Evolutionary conservation across 2,329 filamentous ascomycete genomes (phyloP), one percentile per base, ranked within the genome.

Genomic region (Leptographium procerum): DNA sequence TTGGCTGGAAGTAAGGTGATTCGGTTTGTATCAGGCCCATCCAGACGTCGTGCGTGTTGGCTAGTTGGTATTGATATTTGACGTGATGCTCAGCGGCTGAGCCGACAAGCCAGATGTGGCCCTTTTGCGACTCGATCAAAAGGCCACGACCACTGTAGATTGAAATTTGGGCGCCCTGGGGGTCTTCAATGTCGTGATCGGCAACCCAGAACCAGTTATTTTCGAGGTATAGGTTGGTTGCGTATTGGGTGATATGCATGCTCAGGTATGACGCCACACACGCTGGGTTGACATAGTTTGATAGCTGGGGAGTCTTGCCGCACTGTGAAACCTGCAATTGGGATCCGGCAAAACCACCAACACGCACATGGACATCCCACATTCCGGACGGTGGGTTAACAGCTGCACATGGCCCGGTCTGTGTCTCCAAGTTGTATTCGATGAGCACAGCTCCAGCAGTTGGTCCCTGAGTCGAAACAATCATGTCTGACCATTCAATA

Each of bases 301-400:
- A 57, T 2, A 62, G 28, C n/a, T 64, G 31, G 0, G 75, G 67
- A 52, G 73, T 68, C 69, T 86, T 89, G 60, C 77, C 72, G 69
- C 88, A 94, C 57, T 82, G 81, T 60, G 83, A 77, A 31, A 82
- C 77, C 68, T 88, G 84, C 33, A 91, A 78, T 45, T 85, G 71
- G 5, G 86, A 88, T 45, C 87, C 87, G 4, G 80, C 79, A 61
- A 83, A 84, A 16, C 88, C 88, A 63, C 87, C 88, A 54, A 92
- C 79, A 65, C 88, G 83, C 66, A 86, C 81, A 71, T 91, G 88
- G 14, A 86, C 82, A 64, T 91, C 88, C 88, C 87, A 91, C 69
- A 86, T 77, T 16, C 81, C 83, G 4, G 73, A 73, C 2, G 77
- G 77, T 19, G 60, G 61, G 28, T 60, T 61, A 7, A 55, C 60